A percentile compares a stretch with the other conserved stretches of the same genome.
These are phyloP conservation scores for Opeltia flavorubescens DNA, from an alignment of 495 filamentous ascomycete species.

Conservation along the genomic window DNA sequence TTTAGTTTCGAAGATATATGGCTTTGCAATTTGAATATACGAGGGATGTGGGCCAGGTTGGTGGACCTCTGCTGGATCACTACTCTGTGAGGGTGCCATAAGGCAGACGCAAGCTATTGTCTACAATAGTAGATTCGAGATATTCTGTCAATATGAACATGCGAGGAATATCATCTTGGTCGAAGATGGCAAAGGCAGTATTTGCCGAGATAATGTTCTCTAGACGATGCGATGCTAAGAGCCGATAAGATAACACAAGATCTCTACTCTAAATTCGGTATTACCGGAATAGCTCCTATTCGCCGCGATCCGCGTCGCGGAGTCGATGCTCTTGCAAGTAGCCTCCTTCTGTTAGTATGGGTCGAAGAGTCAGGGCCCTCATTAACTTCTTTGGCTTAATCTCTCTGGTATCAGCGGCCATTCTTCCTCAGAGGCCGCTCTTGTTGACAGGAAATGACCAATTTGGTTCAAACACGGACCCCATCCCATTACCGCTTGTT, in stretches of 20 bases:
- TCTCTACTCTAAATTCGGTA: too few relatives aligned
- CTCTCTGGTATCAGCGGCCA: neutral
- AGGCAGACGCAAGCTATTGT: neutral
- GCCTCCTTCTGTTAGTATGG: neutral
- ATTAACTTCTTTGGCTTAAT: neutral
- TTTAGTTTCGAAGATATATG: conserved; percentile 50
- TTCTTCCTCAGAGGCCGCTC: conserved; percentile 10
- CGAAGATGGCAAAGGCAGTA: too few relatives aligned
- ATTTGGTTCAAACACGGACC: neutral
- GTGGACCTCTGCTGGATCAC: conserved; percentile 12
- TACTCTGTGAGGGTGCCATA: conserved; percentile 13
- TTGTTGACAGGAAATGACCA: neutral
- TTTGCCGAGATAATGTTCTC: too few relatives aligned
- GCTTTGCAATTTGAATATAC: conserved; percentile 55
- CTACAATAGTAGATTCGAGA: too few relatives aligned
- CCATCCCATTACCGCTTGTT: conserved; percentile 44
- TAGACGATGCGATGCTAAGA: too few relatives aligned
- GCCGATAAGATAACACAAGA: too few relatives aligned
- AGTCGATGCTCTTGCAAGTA: too few relatives aligned
- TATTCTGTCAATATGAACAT: too few relatives aligned
- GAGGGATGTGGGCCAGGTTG: conserved; percentile 49
- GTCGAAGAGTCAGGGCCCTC: neutral
- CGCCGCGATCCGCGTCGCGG: too few relatives aligned
- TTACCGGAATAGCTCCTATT: too few relatives aligned
- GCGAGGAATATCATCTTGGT: too few relatives aligned